Conservation (phyloP, 495 filamentous ascomycete genomes). For the Hapsidospora chrysogenum region DNA sequence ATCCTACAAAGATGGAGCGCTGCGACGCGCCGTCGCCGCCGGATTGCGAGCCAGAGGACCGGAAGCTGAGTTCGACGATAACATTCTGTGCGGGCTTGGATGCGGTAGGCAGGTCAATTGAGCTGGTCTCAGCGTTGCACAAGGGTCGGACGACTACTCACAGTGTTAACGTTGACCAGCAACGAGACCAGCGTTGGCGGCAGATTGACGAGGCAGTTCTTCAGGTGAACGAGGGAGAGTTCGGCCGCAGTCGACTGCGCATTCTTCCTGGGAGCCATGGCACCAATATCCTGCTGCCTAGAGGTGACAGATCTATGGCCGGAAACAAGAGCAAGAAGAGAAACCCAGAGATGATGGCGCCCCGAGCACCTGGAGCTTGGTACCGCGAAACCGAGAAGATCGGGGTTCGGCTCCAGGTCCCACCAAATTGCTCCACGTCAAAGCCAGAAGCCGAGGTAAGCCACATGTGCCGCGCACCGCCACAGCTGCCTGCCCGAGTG, state of each 20-base stretch:
- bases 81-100: slow-evolving; percentile 80
- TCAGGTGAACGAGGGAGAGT: slow-evolving; percentile 64
- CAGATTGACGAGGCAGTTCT: slow-evolving; percentile 89
- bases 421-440: too few species aligned
- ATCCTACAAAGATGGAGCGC: slow-evolving; percentile 71
- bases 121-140: slow-evolving; percentile 1
- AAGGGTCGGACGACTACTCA: slow-evolving; percentile 22
- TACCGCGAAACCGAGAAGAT: too few species aligned
- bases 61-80: slow-evolving; percentile 71
- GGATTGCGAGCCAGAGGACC: slow-evolving; percentile 7
- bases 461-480: not conserved
- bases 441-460: not conserved
- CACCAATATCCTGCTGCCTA: not conserved
- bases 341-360: too few species aligned
- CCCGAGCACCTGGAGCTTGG: too few species aligned
- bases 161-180: slow-evolving; percentile 74
- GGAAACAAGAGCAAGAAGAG: too few species aligned
- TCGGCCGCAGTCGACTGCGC: slow-evolving; percentile 53
- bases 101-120: not conserved
- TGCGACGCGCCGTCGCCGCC: slow-evolving; percentile 19
- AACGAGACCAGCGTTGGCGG: slow-evolving; percentile 69
- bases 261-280: slow-evolving; percentile 49
- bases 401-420: not conserved
- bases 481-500: not conserved
- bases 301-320: not conserved